phyloP scores from a whole-genome alignment of 1,139 yeast genomes.

The Debaryomycetaceae sp. region DNA sequence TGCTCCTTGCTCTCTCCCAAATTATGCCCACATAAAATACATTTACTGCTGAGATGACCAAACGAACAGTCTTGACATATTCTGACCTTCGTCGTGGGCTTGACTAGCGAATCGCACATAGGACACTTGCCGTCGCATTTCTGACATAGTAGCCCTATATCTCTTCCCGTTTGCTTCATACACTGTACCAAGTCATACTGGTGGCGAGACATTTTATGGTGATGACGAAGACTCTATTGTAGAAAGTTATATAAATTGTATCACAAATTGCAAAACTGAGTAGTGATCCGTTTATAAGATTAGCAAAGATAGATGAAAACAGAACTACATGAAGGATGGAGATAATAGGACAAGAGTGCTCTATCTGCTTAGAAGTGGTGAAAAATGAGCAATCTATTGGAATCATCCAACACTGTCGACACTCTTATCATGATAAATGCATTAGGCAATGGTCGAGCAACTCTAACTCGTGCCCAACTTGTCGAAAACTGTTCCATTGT shows the following conservation, averaged over 20 bases:
- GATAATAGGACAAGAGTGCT: constrained; percentile 33
- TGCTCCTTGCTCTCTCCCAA: constrained; percentile 40
- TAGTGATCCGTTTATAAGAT: too few species aligned
- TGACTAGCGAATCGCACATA: constrained; percentile 81
- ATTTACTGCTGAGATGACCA: constrained; percentile 60
- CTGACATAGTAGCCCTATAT: constrained; percentile 68
- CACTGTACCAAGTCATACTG: constrained; percentile 86
- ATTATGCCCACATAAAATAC: constrained; percentile 68
- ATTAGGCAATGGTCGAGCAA: constrained; percentile 45
- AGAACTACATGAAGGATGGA: not conserved
- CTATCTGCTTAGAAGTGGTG: constrained; percentile 47
- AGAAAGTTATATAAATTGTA: too few species aligned
- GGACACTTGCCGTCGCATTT: constrained; percentile 95
- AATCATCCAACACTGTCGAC: constrained; percentile 37
- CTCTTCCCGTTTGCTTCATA: constrained; percentile 79
- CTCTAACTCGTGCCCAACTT: constrained; percentile 53
- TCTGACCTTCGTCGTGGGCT: constrained; percentile 67
- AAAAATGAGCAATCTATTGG: constrained; percentile 25
- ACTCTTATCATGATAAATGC: constrained; percentile 46
- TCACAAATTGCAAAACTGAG: not conserved
- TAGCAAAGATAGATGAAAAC: too few species aligned
- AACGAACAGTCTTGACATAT: constrained; percentile 85
- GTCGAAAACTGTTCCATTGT: constrained; percentile 36
- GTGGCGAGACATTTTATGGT: constrained; percentile 70
- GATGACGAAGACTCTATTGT: not conserved